Evolutionary conservation across 768 basidiomycete species (phyloP).

Genomic region (Brasilioporus rufonigricans): DNA sequence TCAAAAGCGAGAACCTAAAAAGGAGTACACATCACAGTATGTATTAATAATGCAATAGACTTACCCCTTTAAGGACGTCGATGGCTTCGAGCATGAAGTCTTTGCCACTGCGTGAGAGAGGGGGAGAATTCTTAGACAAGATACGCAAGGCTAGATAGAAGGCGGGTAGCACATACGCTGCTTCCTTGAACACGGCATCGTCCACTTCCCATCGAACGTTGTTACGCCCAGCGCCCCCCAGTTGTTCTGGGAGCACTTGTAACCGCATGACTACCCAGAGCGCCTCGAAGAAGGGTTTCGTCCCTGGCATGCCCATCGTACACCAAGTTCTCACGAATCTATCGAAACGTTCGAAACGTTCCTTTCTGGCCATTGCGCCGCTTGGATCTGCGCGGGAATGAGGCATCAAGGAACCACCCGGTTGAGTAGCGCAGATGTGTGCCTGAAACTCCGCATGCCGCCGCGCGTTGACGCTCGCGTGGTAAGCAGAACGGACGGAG

Average conservation of each 20-base stretch:
- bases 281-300: slow-evolving; percentile 70
- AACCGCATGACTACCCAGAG: slow-evolving; percentile 79
- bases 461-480: slow-evolving; percentile 73
- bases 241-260: slow-evolving; percentile 73
- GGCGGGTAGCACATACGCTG: slow-evolving; percentile 63
- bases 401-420: slow-evolving; percentile 78
- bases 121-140: slow-evolving; percentile 15
- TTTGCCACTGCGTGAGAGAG: slow-evolving; percentile 62
- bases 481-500: slow-evolving; percentile 81
- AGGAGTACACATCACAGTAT: slow-evolving; percentile 2
- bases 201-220: slow-evolving; percentile 89
- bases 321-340: slow-evolving; percentile 82
- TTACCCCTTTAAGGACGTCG: slow-evolving; percentile 84
- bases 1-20: slow-evolving; percentile 68
- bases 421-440: slow-evolving; percentile 72
- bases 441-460: slow-evolving; percentile 84
- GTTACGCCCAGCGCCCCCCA: slow-evolving; percentile 75
- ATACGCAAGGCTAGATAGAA: slow-evolving; percentile 5
- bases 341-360: slow-evolving; percentile 73
- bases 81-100: slow-evolving; percentile 94
- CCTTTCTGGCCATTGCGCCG: slow-evolving; percentile 64
- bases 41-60: slow-evolving; percentile 29
- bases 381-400: slow-evolving; percentile 66
- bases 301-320: slow-evolving; percentile 82
- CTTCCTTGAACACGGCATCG: slow-evolving; percentile 92